Evolutionary conservation across 352 stramenopile genomes (phyloP).

Genomic region (Phytophthora macrochlamydospora): DNA sequence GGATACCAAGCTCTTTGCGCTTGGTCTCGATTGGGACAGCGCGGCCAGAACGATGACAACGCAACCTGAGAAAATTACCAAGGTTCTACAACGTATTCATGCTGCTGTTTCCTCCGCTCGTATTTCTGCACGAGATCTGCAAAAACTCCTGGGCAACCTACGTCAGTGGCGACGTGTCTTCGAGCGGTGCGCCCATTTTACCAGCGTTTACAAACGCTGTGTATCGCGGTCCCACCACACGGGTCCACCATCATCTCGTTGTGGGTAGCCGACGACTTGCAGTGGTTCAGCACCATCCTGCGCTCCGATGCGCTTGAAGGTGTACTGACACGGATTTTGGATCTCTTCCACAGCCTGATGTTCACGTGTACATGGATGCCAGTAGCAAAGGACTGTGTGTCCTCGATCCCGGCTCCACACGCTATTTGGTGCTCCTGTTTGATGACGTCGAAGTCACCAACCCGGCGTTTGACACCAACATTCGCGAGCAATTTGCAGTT

Average conservation of each 20-base stretch:
- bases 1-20: neutral
- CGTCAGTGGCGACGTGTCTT: conserved; percentile 6
- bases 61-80: conserved; percentile 16
- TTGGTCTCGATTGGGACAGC: conserved; percentile 18
- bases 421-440: neutral
- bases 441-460: neutral
- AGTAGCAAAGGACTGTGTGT: neutral
- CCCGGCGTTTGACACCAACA: conserved; percentile 4
- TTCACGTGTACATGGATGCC: conserved; percentile 3
- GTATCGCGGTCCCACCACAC: neutral
- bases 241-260: no score
- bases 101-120: neutral
- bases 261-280: no score
- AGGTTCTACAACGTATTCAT: conserved; percentile 2
- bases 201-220: conserved; percentile 1
- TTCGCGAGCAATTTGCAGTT: neutral
- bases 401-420: neutral
- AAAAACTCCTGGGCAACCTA: neutral
- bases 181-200: conserved; percentile 8
- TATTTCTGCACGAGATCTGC: neutral
- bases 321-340: neutral
- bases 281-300: no score
- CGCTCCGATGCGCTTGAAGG: no score
- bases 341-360: neutral
- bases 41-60: conserved; percentile 10